phyloP scores from a whole-genome alignment of 768 basidiomycete species.

The Tricholoma flavovirens region DNA sequence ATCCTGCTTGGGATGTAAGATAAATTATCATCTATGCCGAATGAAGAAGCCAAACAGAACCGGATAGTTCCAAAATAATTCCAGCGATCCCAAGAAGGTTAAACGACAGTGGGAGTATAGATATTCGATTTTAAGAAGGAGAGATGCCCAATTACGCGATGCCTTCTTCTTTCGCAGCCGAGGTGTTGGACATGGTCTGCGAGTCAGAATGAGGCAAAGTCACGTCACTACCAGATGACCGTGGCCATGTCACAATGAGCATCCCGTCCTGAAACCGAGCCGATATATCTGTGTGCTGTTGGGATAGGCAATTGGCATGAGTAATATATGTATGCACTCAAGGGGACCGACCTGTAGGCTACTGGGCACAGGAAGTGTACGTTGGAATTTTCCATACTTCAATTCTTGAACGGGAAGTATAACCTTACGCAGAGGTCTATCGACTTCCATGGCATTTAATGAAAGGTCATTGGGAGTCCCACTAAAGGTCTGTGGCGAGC shows the following conservation, averaged over 20 bases:
- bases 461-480: neutral
- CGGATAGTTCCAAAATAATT: neutral
- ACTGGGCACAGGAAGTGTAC: conserved; percentile 30
- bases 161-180: neutral
- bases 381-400: conserved; percentile 38
- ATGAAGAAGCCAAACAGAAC: too few species aligned
- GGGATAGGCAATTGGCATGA: conserved; percentile 10
- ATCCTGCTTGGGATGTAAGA: too few species aligned
- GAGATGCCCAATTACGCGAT: neutral
- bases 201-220: neutral
- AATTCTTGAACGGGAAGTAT: conserved; percentile 30
- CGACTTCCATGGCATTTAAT: neutral
- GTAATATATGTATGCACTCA: conserved; percentile 2
- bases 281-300: conserved; percentile 31
- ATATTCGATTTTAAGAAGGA: neutral
- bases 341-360: conserved; percentile 31
- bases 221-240: conserved; percentile 2
- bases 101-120: too few species aligned
- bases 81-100: neutral
- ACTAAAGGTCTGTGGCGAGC: neutral
- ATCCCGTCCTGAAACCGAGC: conserved; percentile 35
- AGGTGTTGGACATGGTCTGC: neutral
- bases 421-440: neutral
- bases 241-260: conserved; percentile 40
- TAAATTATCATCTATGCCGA: too few species aligned